phyloP scores from a whole-genome alignment of 2,329 filamentous ascomycete genomes.

The Talaromyces sp. region DNA sequence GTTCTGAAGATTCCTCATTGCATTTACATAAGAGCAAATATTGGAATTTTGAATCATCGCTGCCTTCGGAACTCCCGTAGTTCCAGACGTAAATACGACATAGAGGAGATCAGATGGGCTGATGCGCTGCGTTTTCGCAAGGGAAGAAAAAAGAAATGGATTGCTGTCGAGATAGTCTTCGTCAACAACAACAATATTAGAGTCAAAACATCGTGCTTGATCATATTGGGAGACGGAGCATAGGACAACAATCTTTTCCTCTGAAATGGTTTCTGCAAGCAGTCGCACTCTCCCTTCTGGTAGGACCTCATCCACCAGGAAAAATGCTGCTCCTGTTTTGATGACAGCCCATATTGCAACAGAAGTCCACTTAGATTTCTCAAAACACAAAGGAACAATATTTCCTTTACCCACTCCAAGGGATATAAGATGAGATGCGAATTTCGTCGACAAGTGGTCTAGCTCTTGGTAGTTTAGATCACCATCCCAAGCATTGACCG shows the following conservation, averaged over 20 bases:
- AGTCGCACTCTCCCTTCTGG: not conserved
- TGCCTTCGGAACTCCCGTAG: constrained; percentile 53
- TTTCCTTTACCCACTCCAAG: constrained; percentile 24
- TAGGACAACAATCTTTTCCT: not conserved
- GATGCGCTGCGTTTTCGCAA: not conserved
- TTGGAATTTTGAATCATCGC: constrained; percentile 60
- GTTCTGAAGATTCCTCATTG: constrained; percentile 49
- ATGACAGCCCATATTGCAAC: constrained; percentile 19
- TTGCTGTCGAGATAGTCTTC: not conserved
- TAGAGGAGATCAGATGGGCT: constrained; percentile 45
- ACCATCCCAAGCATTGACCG: constrained; percentile 32
- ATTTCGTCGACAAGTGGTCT: constrained; percentile 29
- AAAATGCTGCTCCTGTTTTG: constrained; percentile 18
- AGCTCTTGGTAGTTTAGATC: constrained; percentile 33
- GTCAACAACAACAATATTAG: not conserved
- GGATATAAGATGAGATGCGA: constrained; percentile 26
- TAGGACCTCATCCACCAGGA: not conserved
- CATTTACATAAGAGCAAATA: constrained; percentile 52
- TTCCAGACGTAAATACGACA: constrained; percentile 58
- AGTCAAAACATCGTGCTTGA: not conserved
- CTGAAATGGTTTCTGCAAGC: not conserved
- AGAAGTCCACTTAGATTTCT: constrained; percentile 19
- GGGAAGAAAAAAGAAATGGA: not conserved
- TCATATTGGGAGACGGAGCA: not conserved
- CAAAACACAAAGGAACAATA: constrained; percentile 26